phyloP scores from a whole-genome alignment of 1,284 basidiomycete genomes.

The Pyrrhoderma lamaoense region DNA sequence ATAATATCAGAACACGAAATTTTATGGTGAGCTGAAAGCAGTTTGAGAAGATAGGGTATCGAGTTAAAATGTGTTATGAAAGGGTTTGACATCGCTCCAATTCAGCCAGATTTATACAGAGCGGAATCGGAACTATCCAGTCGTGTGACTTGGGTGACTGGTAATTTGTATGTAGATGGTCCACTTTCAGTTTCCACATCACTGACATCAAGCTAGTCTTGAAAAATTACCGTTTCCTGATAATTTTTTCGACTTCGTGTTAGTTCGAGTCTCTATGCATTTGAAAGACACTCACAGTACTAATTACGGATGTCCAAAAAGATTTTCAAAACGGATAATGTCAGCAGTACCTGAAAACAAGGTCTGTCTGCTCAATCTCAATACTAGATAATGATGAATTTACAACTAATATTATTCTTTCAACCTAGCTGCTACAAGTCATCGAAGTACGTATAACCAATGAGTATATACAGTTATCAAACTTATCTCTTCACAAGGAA shows the following conservation, averaged over 20 bases:
- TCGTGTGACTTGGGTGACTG: conserved; percentile 60
- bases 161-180: conserved; percentile 46
- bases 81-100: conserved; percentile 64
- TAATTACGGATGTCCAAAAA: conserved; percentile 22
- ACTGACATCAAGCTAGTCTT: conserved; percentile 33
- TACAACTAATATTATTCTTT: conserved; percentile 54
- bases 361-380: conserved; percentile 32
- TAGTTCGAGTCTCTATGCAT: conserved; percentile 10
- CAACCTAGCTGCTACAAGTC: too few relatives aligned
- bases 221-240: conserved; percentile 59
- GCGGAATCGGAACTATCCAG: conserved; percentile 49
- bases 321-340: conserved; percentile 59
- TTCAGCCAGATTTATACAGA: conserved; percentile 55
- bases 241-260: conserved; percentile 70
- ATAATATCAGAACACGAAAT: conserved; percentile 37
- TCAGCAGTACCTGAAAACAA: conserved; percentile 66
- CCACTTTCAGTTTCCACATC: conserved; percentile 10
- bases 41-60: background rate
- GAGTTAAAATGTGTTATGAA: background rate
- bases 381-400: background rate
- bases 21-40: conserved; percentile 42
- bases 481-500: conserved; percentile 29
- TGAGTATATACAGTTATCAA: too few relatives aligned
- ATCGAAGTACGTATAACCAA: too few relatives aligned
- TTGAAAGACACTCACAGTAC: too few relatives aligned